Conservation (phyloP, 2,329 filamentous ascomycete species). For the Penicillium sp. region DNA sequence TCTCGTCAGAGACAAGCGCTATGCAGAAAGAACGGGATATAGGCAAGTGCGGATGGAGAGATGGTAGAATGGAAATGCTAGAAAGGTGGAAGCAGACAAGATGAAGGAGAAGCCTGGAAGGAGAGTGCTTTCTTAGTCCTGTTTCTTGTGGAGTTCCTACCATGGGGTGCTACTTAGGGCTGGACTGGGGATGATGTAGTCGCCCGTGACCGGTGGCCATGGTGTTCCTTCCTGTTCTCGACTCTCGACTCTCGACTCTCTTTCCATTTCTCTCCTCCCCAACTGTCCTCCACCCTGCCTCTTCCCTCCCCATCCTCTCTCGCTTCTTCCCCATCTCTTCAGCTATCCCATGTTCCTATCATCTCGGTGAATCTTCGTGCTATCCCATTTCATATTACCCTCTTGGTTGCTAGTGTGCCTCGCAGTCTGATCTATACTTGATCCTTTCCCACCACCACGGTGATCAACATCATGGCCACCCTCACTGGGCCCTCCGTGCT, state of each 20-base stretch:
- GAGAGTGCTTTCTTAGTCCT: not conserved
- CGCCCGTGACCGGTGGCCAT: not conserved
- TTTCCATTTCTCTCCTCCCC: not conserved
- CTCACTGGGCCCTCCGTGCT: slow-evolving; percentile 33
- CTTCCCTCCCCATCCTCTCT: slow-evolving; percentile 19
- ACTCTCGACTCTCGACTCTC: not conserved
- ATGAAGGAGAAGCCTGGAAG: not conserved
- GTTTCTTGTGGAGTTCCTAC: not conserved
- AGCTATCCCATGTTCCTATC: slow-evolving; percentile 29
- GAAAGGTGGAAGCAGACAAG: not conserved
- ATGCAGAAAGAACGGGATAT: not conserved
- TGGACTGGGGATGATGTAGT: not conserved
- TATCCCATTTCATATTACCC: slow-evolving; percentile 34
- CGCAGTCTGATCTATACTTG: slow-evolving; percentile 3
- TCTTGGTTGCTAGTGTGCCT: slow-evolving; percentile 24
- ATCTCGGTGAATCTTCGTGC: slow-evolving; percentile 33
- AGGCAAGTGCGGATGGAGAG: not conserved
- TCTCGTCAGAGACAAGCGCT: not conserved
- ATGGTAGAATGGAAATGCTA: not conserved
- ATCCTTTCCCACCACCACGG: slow-evolving; percentile 7
- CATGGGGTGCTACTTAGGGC: not conserved
- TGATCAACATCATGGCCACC: slow-evolving; percentile 37
- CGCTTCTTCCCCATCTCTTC: slow-evolving; percentile 25
- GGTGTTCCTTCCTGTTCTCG: not conserved
- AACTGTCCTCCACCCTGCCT: not conserved